phyloP scores from a whole-genome alignment of 2,329 filamentous ascomycete species.

The Scedosporium aurantiacum region DNA sequence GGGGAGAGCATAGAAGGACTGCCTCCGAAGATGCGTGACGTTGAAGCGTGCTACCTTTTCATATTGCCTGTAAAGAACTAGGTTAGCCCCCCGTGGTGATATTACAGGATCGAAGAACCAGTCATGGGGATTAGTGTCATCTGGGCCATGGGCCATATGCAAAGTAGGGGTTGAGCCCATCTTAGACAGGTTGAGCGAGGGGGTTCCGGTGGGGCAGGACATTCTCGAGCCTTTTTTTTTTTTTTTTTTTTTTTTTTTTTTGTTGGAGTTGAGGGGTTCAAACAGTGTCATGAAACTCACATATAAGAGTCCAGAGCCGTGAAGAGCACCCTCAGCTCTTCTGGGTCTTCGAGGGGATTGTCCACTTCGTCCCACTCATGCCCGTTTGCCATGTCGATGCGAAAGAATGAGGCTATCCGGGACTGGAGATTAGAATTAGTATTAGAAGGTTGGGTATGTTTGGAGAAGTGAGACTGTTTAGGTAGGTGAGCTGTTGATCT shows the following conservation, averaged over 20 bases:
- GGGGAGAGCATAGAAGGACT: slow-evolving; percentile 86
- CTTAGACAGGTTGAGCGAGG: neutral
- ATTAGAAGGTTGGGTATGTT: neutral
- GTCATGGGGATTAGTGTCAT: neutral
- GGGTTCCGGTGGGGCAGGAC: neutral
- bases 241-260: too few species aligned
- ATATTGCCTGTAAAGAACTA: slow-evolving; percentile 57
- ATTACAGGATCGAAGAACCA: slow-evolving; percentile 4
- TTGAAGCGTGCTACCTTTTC: slow-evolving; percentile 78
- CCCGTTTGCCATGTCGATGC: slow-evolving; percentile 1
- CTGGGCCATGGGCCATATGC: neutral
- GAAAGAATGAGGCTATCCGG: neutral
- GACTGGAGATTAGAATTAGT: neutral
- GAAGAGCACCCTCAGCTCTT: slow-evolving; percentile 71
- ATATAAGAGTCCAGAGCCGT: slow-evolving; percentile 79
- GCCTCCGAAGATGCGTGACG: slow-evolving; percentile 78
- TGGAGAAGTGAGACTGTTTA: neutral
- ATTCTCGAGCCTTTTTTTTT: too few species aligned
- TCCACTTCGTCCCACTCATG: slow-evolving; percentile 9
- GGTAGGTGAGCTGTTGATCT: neutral
- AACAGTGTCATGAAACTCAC: slow-evolving; percentile 40
- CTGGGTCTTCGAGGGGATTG: slow-evolving; percentile 43
- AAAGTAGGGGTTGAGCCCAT: neutral
- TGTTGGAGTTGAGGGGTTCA: neutral
- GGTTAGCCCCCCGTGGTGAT: neutral